Evolutionary conservation across 177 flowering plant genomes (phyloP).

Genomic region (Vitis hybrid): DNA sequence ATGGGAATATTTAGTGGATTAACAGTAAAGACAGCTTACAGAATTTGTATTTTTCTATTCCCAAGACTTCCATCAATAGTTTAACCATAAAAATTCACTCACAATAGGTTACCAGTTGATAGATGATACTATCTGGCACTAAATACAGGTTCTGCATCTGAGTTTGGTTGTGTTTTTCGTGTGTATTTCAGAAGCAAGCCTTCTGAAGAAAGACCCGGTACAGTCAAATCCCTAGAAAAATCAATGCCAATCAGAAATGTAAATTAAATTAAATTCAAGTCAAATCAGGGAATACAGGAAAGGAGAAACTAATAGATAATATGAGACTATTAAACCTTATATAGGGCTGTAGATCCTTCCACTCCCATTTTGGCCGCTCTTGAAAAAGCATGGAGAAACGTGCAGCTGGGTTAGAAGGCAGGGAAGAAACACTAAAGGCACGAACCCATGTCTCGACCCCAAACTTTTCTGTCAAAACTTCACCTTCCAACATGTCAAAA

Average conservation of each 20-base stretch:
- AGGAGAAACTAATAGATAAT: background rate
- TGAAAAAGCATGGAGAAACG: slow-evolving; percentile 69
- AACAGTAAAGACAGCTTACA: background rate
- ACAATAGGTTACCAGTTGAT: background rate
- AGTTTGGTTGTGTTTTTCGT: slow-evolving; percentile 77
- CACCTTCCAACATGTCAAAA: slow-evolving; percentile 86
- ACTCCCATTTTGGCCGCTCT: slow-evolving; percentile 81
- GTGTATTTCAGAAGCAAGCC: slow-evolving; percentile 93
- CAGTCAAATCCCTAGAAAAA: slow-evolving; percentile 67
- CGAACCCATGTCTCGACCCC: slow-evolving; percentile 75
- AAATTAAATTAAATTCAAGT: background rate
- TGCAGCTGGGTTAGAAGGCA: slow-evolving; percentile 73
- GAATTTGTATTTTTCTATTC: background rate
- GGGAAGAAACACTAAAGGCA: slow-evolving; percentile 63
- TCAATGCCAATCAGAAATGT: background rate
- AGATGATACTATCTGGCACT: slow-evolving; percentile 57
- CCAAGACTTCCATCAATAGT: background rate
- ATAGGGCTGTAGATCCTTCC: slow-evolving; percentile 84
- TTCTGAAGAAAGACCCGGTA: slow-evolving; percentile 88
- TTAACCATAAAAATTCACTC: background rate
- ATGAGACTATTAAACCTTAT: slow-evolving; percentile 47
- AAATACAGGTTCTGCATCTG: slow-evolving; percentile 72
- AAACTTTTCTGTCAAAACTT: slow-evolving; percentile 72
- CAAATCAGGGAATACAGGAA: background rate
- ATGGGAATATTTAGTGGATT: background rate